Evolutionary conservation across 495 filamentous ascomycete species (phyloP).

Genomic region (Lophiotrema nucula): DNA sequence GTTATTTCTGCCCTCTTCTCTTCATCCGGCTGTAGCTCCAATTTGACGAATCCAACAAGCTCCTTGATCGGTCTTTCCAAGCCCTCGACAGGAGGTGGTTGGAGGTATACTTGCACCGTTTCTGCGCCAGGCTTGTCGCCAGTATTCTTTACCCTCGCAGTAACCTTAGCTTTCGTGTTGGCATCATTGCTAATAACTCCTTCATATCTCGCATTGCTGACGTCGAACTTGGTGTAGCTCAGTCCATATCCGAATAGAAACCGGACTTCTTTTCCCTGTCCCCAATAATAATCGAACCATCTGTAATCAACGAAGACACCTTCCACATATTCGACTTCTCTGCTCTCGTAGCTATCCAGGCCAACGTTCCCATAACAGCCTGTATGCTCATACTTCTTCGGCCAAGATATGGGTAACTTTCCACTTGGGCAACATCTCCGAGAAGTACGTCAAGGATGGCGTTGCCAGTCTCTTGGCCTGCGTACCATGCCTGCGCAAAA

Average conservation of each 20-base stretch:
- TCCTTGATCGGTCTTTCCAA: conserved; percentile 51
- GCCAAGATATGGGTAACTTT: conserved; percentile 66
- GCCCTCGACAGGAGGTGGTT: conserved; percentile 56
- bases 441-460: conserved; percentile 65
- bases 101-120: conserved; percentile 67
- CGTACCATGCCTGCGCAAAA: conserved; percentile 57
- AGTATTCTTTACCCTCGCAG: conserved; percentile 56
- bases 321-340: conserved; percentile 72
- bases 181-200: conserved; percentile 11
- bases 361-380: conserved; percentile 70
- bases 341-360: conserved; percentile 70
- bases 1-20: conserved; percentile 53
- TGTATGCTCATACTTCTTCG: conserved; percentile 51
- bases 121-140: conserved; percentile 56
- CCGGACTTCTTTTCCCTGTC: conserved; percentile 51
- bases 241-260: conserved; percentile 82
- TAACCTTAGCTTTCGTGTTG: conserved; percentile 51
- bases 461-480: conserved; percentile 46
- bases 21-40: conserved; percentile 55
- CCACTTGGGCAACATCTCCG: conserved; percentile 63
- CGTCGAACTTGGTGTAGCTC: conserved; percentile 59
- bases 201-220: conserved; percentile 48
- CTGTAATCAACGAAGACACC: conserved; percentile 79
- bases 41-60: conserved; percentile 67
- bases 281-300: conserved; percentile 66